Conservation (phyloP, 305 asterid species). For the Solanum hybrid region DNA sequence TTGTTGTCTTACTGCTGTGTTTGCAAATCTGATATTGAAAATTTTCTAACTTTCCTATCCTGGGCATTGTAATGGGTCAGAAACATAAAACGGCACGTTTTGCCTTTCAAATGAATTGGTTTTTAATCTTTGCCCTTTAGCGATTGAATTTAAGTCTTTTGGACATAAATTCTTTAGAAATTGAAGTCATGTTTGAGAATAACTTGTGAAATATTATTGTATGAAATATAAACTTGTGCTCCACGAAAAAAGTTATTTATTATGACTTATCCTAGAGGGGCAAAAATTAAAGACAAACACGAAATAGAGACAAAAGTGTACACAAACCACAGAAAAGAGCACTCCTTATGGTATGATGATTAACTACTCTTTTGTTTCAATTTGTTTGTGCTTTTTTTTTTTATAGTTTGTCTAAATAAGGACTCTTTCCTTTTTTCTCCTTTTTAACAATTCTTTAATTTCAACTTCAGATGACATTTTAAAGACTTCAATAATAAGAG, state of each 20-base stretch:
- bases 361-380: not conserved
- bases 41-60: not conserved
- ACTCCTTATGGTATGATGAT: not conserved
- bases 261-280: not conserved
- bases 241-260: not conserved
- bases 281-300: not conserved
- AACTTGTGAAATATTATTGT: not conserved
- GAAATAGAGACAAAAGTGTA: not conserved
- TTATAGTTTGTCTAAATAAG: not conserved
- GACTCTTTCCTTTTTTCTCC: accelerated
- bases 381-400: not conserved
- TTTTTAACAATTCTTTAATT: not conserved
- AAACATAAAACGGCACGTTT: not conserved
- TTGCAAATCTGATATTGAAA: not conserved
- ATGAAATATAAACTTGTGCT: not conserved
- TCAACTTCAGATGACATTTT: not conserved
- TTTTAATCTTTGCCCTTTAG: not conserved
- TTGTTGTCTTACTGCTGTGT: not conserved
- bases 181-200: not conserved
- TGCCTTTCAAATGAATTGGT: not conserved
- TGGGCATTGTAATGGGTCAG: not conserved
- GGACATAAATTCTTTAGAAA: not conserved
- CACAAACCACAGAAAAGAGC: not conserved
- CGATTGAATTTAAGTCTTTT: not conserved
- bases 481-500: not conserved